Percentiles rank a stretch among this genome's conserved stretches.
These are phyloP conservation scores for Mycena galericulata DNA, from an alignment of 768 basidiomycete species.

Conservation along the genomic window DNA sequence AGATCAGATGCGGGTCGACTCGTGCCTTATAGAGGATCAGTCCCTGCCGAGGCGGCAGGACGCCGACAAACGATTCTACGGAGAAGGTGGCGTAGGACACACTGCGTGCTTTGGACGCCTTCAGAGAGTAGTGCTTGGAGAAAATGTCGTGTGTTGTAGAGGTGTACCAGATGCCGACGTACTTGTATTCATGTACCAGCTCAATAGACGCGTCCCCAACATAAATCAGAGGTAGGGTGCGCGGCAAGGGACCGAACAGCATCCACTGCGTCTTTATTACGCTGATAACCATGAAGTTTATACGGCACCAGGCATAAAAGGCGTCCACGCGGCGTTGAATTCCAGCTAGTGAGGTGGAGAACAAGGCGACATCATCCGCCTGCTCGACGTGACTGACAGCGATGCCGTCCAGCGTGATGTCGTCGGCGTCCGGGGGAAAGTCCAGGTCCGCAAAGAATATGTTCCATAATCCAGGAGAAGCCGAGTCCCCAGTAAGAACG, in stretches of 20 bases:
- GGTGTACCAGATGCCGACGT: constrained; percentile 9
- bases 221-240: background rate
- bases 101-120: background rate
- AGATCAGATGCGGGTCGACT: background rate
- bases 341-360: constrained; percentile 33
- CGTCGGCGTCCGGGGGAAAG: constrained; percentile 26
- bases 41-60: background rate
- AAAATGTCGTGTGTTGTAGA: background rate
- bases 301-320: constrained; percentile 36
- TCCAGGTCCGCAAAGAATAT: constrained; percentile 24
- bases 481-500: constrained; percentile 27
- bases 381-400: constrained; percentile 38
- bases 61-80: background rate
- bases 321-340: constrained; percentile 33
- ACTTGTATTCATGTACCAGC: constrained; percentile 16
- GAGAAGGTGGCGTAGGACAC: background rate
- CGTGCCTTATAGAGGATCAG: background rate
- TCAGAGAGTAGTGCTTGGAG: background rate
- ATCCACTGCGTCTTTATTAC: constrained; percentile 36
- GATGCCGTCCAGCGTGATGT: constrained; percentile 27
- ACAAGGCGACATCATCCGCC: constrained; percentile 41
- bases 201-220: constrained; percentile 8
- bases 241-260: constrained; percentile 32
- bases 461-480: constrained; percentile 26
- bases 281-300: constrained; percentile 42